Evolutionary conservation across 139 green algal genomes (phyloP).

Genomic region (Closterium sp.): DNA sequence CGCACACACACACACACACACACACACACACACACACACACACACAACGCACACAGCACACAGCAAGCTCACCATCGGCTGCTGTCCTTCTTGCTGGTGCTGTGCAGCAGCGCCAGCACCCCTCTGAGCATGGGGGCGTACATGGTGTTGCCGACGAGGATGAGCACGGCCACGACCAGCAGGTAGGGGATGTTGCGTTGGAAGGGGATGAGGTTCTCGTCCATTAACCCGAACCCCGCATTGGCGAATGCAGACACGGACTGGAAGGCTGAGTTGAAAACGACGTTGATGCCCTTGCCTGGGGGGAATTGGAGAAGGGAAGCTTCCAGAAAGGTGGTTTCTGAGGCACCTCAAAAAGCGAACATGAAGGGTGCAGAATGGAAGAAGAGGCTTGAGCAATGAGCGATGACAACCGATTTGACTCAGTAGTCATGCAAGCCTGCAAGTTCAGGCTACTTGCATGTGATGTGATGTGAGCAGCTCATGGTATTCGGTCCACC

Average conservation of each 20-base stretch:
- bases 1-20: too few species aligned
- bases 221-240: slow-evolving; percentile 14
- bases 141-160: slow-evolving; percentile 36
- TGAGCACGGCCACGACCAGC: slow-evolving; percentile 8
- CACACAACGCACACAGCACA: too few species aligned
- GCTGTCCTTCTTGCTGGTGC: not conserved
- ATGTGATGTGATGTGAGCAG: too few species aligned
- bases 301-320: not conserved
- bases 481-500: too few species aligned
- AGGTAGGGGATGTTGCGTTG: not conserved
- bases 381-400: too few species aligned
- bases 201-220: slow-evolving; percentile 17
- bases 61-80: not conserved
- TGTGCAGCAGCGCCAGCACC: slow-evolving; percentile 7
- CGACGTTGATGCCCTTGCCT: not conserved
- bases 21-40: too few species aligned
- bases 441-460: too few species aligned
- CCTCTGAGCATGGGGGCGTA: slow-evolving; percentile 29
- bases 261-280: slow-evolving; percentile 35
- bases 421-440: too few species aligned
- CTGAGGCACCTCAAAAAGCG: too few species aligned
- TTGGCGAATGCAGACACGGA: slow-evolving; percentile 40
- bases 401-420: too few species aligned
- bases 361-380: too few species aligned
- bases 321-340: too few species aligned